Conservation (phyloP, 164 flowering plant species). For the Warburgia ugandensis region DNA sequence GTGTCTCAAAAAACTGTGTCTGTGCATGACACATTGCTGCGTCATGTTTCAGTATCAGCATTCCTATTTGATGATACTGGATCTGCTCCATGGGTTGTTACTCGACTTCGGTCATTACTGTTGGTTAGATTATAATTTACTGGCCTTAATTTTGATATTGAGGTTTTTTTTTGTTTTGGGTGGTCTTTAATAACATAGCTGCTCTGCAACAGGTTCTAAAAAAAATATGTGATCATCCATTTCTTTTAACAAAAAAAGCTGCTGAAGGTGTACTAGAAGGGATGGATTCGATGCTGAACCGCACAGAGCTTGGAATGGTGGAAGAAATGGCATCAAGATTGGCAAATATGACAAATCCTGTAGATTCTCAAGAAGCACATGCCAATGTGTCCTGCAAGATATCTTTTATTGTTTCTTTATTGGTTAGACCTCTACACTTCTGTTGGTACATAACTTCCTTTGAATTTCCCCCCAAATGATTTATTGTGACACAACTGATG, state of each 20-base stretch:
- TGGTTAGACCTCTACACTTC: slow-evolving; percentile 45
- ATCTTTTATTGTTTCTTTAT: slow-evolving; percentile 64
- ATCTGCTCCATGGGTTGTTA: too few species aligned
- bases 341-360: slow-evolving; percentile 47
- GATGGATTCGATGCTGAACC: slow-evolving; percentile 64
- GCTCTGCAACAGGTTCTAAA: slow-evolving; percentile 63
- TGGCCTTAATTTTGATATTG: too few species aligned
- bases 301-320: slow-evolving; percentile 52
- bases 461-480: background rate
- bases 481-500: slow-evolving; percentile 2
- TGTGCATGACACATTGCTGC: too few species aligned
- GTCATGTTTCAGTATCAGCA: too few species aligned
- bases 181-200: too few species aligned
- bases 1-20: too few species aligned
- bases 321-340: slow-evolving; percentile 70
- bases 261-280: slow-evolving; percentile 93
- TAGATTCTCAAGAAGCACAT: slow-evolving; percentile 34
- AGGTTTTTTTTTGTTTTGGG: too few species aligned
- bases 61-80: too few species aligned
- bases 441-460: background rate
- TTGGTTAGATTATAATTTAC: too few species aligned
- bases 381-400: slow-evolving; percentile 87
- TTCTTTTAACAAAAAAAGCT: slow-evolving; percentile 84
- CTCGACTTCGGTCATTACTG: too few species aligned
- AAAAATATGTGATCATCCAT: slow-evolving; percentile 98